Base-by-base conservation (phyloP, 495 filamentous ascomycete species). In the Tuber microsphaerosporum region DNA sequence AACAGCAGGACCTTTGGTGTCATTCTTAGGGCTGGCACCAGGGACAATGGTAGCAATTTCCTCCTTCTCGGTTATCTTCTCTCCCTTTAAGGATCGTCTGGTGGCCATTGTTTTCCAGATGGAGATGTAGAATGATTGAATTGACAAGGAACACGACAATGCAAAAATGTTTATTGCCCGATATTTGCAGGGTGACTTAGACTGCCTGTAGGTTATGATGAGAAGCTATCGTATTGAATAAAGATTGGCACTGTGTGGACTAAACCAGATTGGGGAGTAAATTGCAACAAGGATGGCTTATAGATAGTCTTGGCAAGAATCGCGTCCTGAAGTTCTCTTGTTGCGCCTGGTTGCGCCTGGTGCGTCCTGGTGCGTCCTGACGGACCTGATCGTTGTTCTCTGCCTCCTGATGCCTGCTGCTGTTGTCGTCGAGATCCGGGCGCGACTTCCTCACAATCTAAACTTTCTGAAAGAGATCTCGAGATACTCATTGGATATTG, bases 1-100 rank as follows among this genome's bases (percentile, higher is more conserved):
- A 46, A 96, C 92, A 48, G 90, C 91, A 69, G 92, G 89, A 22
- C 91, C 75, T 73, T 86, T 88, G 83, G 48, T 39, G 51, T 56
- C 68, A 22, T 72, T 74, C 71, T 71, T 73, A 37, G 80, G 43
- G 14, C 69, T 51, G 72, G 12, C 70, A 20, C 43, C n/a, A 16
- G 43, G 22, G 43, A 26, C 45, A 6, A 34, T 76, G 20, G 44
- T 12, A 43, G 37, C 42, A 9, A 22, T 81, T 79, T 89, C 88
- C 81, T 88, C 87, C 79, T 88, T 87, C 74, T 88, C 86, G 51
- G 88, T 84, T 71, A 86, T 77, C 81, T 87, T 89, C 79, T 89
- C 88, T 14, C 84, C 84, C 31, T 86, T 86, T 75, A 87, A 82
- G 79, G 87, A 89, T 75, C 89, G 84, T 82, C 88, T 85, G 44